Evolutionary conservation across 805 yeast species (phyloP), one percentile per base, ranked within the genome.

Genomic region (Myxozyma neotropica): DNA sequence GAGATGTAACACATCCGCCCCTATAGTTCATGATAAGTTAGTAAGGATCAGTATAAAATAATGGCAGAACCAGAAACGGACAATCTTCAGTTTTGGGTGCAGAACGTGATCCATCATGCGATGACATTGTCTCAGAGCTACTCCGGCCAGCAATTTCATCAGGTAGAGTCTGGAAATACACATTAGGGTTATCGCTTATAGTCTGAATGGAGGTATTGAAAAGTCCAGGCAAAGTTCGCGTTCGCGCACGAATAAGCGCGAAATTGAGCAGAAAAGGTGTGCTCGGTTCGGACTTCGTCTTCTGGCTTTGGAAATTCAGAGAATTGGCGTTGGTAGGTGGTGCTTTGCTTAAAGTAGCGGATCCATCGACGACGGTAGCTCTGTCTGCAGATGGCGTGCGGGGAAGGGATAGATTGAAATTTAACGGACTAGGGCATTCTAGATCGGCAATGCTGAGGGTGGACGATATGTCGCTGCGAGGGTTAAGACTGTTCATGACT

Each of bases 181-280:
- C 19, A 27, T 7, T n/a, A n/a, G n/a, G n/a, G n/a, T n/a, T 17
- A 10, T 19, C 13, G 5, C n/a, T n/a, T n/a, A n/a, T n/a, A 5
- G 40, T 7, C 29, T 8, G 35, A 29, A 2, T 33, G 29, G n/a
- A 31, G 36, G 45, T 36, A 38, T 44, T 53, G 21, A 52, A 52
- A 8, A 52, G 35, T 12, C 35, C 19, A 4, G 24, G 49, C 42
- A 52, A 7, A 3, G 56, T 43, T 2, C 56, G 42, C 3, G 48
- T 23, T 2, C 42, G 56, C 31, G 42, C 19, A n/a, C 43, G 35
- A 10, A 15, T 43, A n/a, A n/a, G n/a, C n/a, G n/a, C n/a, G n/a
- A n/a, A n/a, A 19, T 52, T 52, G 15, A 42, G 31, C 21, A 52
- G 19, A 23, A 52, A 52, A 3, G 56, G 56, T 3, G 55, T 47